Percentiles rank a stretch among this genome's conserved stretches.
phyloP scores from a whole-genome alignment of 2,329 filamentous ascomycete species.

The Aspergillus nomiae region DNA sequence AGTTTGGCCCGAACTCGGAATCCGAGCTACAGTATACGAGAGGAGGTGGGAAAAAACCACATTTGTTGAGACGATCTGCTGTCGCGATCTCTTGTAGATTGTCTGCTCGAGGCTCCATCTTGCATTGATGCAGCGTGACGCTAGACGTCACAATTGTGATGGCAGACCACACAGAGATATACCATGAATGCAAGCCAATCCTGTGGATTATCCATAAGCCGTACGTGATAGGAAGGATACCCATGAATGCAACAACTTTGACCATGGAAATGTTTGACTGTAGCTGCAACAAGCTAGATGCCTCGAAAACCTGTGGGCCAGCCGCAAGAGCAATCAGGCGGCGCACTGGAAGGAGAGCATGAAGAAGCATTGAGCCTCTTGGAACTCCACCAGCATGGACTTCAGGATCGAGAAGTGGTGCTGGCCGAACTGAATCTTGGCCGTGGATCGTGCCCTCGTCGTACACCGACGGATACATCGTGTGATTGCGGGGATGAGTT shows the following conservation, averaged over 20 bases:
- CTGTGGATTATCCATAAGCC: not conserved
- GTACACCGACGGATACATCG: not conserved
- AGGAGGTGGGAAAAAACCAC: not conserved
- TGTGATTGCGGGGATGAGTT: not conserved
- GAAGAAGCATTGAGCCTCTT: constrained; percentile 13
- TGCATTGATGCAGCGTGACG: not conserved
- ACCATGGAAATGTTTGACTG: not conserved
- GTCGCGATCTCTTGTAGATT: not conserved
- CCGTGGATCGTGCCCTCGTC: not conserved
- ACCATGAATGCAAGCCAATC: not conserved
- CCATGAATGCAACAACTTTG: not conserved
- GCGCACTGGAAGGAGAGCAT: constrained; percentile 10
- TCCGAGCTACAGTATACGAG: not conserved
- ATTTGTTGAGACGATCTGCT: constrained; percentile 1
- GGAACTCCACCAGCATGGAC: constrained; percentile 14
- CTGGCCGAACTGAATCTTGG: not conserved
- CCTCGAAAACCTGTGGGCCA: constrained; percentile 1
- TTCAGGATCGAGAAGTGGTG: constrained; percentile 7
- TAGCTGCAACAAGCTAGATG: not conserved
- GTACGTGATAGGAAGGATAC: not conserved
- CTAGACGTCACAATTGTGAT: not conserved
- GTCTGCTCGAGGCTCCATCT: not conserved
- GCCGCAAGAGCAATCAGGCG: not conserved
- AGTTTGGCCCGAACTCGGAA: not conserved
- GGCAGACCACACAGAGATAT: not conserved